Conservation (phyloP, 176 grass and related monocot species). For the Rhynchospora pubera region DNA sequence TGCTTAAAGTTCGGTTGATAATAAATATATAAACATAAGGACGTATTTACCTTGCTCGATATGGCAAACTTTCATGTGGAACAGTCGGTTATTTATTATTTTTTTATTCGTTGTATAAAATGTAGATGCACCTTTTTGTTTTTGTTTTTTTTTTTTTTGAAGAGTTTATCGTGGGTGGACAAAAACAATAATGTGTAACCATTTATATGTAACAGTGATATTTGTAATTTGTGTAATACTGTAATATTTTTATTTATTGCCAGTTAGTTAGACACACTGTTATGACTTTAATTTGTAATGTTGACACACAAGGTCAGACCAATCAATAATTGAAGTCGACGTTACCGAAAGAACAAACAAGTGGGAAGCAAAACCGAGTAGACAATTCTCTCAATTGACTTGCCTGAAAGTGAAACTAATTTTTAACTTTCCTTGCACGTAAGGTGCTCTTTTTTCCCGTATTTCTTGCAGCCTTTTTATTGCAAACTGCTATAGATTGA, state of each 20-base stretch:
- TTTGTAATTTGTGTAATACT: not conserved
- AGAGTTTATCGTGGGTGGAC: not conserved
- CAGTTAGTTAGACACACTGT: not conserved
- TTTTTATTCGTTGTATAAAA: constrained; percentile 28
- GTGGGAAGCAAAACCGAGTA: not conserved
- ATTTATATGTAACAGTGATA: constrained; percentile 7
- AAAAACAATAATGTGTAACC: not conserved
- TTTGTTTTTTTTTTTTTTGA: not conserved
- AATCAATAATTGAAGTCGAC: not conserved
- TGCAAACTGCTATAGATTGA: not conserved
- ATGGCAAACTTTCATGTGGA: not conserved
- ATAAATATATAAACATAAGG: constrained; percentile 8
- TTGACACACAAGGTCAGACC: not conserved
- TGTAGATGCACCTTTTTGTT: constrained; percentile 4
- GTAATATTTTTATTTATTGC: not conserved
- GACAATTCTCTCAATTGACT: not conserved
- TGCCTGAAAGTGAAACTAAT: not conserved
- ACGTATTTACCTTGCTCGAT: not conserved
- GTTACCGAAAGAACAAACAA: not conserved
- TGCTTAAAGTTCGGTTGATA: not conserved
- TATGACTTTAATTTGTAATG: not conserved
- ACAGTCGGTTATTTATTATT: not conserved
- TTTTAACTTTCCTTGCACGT: constrained; percentile 22
- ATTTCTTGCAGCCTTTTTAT: not conserved
- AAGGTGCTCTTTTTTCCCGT: constrained; percentile 1